These are phyloP conservation scores for Aspergillus heteromorphus DNA, from an alignment of 495 filamentous ascomycete species.

Conservation along the genomic window DNA sequence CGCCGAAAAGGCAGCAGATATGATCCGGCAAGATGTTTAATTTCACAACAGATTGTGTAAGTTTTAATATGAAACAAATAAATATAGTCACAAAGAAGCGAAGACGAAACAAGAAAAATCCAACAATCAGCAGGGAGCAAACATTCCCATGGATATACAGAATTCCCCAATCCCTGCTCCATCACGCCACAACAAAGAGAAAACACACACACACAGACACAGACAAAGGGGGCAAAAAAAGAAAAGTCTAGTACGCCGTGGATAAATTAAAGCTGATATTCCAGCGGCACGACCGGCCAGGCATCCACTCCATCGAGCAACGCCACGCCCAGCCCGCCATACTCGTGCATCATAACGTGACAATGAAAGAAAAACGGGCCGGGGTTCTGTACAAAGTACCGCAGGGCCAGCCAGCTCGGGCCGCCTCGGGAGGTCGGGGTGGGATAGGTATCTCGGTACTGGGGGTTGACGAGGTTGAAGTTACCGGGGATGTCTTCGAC, in stretches of 20 bases:
- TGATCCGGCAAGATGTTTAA: constrained; percentile 24
- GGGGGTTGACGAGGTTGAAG: constrained; percentile 44
- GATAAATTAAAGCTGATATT: no score
- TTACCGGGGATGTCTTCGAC: constrained; percentile 28
- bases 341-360: constrained; percentile 47
- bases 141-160: no score
- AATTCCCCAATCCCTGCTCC: no score
- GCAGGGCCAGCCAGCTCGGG: constrained; percentile 41
- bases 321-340: constrained; percentile 42
- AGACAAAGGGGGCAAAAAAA: no score
- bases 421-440: constrained; percentile 20
- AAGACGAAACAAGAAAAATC: no score
- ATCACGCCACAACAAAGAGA: no score
- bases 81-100: no score
- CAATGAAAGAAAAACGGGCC: constrained; percentile 50
- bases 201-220: no score
- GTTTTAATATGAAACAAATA: no score
- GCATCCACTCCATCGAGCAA: constrained; percentile 47
- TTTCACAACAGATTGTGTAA: no score
- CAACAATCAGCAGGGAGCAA: no score
- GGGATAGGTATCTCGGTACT: constrained; percentile 36
- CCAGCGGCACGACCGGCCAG: constrained; percentile 27
- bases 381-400: constrained; percentile 48
- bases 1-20: constrained; percentile 49
- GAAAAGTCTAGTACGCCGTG: no score